Conservation (phyloP, 257 asterid genomes). For the Ilex aquifolium region DNA sequence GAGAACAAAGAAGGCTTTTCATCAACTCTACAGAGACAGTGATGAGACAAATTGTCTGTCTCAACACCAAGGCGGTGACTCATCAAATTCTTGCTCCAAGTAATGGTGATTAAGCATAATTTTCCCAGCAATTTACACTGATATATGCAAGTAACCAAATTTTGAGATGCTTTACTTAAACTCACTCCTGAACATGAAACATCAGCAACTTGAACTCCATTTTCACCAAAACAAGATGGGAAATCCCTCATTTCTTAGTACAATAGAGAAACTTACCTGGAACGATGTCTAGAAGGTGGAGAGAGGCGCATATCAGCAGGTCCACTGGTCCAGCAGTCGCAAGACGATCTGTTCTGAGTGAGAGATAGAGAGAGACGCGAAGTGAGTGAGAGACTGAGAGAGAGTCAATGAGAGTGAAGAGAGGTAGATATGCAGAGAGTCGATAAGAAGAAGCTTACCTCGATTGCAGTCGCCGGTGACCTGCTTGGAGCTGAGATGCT, state of each 20-base stretch:
- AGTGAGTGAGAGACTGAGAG: no score
- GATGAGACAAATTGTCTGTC: conserved; percentile 66
- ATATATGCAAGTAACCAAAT: conserved; percentile 60
- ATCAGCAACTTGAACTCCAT: conserved; percentile 95
- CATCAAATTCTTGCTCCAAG: conserved; percentile 90
- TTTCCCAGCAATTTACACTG: conserved; percentile 66
- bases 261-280: neutral
- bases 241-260: conserved; percentile 74
- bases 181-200: conserved; percentile 63
- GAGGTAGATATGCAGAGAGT: no score
- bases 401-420: no score
- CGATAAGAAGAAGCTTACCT: no score
- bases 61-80: conserved; percentile 81
- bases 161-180: conserved; percentile 53
- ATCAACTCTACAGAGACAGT: conserved; percentile 73
- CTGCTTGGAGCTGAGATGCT: no score
- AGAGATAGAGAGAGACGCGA: no score
- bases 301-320: no score
- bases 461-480: no score
- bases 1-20: conserved; percentile 83
- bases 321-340: no score
- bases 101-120: conserved; percentile 50
- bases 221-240: conserved; percentile 95
- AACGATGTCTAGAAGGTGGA: no score
- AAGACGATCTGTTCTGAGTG: no score